A percentile compares a stretch with the other conserved stretches of the same genome.
Evolutionary conservation across 2,329 filamentous ascomycete species (phyloP).

Genomic region (Exserohilum turcica): DNA sequence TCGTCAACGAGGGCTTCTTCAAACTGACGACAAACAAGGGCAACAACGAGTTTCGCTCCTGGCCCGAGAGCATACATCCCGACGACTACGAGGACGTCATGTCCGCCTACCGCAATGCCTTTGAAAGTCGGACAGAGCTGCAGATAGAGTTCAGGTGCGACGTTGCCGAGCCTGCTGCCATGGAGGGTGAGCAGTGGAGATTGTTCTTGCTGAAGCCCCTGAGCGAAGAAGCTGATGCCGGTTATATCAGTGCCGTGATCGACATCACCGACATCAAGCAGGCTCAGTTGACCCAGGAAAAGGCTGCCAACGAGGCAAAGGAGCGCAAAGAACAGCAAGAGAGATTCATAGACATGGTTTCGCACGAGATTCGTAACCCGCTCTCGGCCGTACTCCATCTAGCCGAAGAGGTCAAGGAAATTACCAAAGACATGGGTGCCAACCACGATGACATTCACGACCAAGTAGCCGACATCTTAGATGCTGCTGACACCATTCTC

Average conservation of each 20-base stretch:
- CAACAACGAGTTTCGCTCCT: constrained; percentile 50
- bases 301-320: constrained; percentile 50
- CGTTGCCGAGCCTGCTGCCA: constrained; percentile 36
- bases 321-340: constrained; percentile 55
- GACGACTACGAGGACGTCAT: constrained; percentile 54
- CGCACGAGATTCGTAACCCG: constrained; percentile 49
- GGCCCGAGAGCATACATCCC: constrained; percentile 54
- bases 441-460: constrained; percentile 22
- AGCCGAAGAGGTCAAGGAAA: constrained; percentile 50
- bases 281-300: constrained; percentile 50
- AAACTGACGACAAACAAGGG: constrained; percentile 52
- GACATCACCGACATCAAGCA: constrained; percentile 55
- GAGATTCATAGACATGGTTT: constrained; percentile 54
- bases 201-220: constrained; percentile 52
- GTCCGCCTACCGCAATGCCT: constrained; percentile 51
- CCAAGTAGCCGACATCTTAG: constrained; percentile 38
- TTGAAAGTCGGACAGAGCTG: constrained; percentile 45
- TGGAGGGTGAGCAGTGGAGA: constrained; percentile 44
- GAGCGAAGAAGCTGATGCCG: constrained; percentile 49
- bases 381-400: constrained; percentile 50
- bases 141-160: constrained; percentile 52
- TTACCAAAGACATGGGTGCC: constrained; percentile 32
- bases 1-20: constrained; percentile 55
- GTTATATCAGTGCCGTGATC: constrained; percentile 54
- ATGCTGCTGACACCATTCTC: constrained; percentile 49